These are phyloP conservation scores for Micromonas pusilla DNA, from an alignment of 139 green algal genomes.

Conservation along the genomic window DNA sequence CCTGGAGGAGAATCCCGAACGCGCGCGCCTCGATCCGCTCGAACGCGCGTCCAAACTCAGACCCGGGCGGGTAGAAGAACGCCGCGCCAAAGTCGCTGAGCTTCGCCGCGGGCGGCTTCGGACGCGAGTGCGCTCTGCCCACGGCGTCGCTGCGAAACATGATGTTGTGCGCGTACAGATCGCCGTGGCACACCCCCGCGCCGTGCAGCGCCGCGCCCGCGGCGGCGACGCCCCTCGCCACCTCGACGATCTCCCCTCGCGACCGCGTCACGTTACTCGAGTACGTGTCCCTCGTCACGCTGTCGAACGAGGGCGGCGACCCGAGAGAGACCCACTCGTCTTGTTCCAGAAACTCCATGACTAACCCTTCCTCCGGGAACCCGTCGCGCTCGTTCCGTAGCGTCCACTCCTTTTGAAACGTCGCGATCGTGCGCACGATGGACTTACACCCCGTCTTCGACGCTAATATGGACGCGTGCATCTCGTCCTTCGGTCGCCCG, in stretches of 20 bases:
- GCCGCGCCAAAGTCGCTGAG: constrained; percentile 20
- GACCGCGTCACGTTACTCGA: background rate
- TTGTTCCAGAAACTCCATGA: constrained; percentile 16
- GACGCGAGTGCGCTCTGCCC: background rate
- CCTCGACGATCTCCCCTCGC: background rate
- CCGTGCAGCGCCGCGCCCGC: background rate
- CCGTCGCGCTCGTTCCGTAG: background rate
- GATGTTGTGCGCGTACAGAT: constrained; percentile 29
- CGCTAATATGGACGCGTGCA: background rate
- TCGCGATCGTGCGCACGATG: background rate
- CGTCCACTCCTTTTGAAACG: background rate
- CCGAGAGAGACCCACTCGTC: constrained; percentile 1
- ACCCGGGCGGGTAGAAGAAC: constrained; percentile 13
- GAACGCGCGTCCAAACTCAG: background rate
- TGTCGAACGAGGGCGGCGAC: background rate
- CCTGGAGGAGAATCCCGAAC: background rate
- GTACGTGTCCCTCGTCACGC: constrained; percentile 10
- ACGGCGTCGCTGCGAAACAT: constrained; percentile 2
- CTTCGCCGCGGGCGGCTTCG: background rate
- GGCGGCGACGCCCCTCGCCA: background rate
- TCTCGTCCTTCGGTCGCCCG: constrained; percentile 18
- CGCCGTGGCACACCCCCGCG: constrained; percentile 3
- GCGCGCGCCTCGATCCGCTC: background rate
- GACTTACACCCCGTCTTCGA: background rate
- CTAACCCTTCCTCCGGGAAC: constrained; percentile 6